phyloP scores from a whole-genome alignment of 2,329 filamentous ascomycete genomes.

The Myriosclerotinia duriaeana region DNA sequence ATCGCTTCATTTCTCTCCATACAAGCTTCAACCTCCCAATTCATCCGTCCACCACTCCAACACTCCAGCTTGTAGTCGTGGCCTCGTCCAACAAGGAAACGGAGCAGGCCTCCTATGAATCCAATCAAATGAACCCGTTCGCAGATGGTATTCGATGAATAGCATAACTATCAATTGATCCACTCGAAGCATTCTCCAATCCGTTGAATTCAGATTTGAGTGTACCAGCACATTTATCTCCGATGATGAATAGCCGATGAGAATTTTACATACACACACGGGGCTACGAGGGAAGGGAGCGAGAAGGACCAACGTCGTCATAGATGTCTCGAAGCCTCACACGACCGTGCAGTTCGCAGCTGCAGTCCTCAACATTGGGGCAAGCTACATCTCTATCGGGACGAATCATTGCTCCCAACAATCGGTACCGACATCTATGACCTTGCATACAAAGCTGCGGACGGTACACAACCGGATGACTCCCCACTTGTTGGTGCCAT shows the following conservation, averaged over 20 bases:
- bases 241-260: background rate
- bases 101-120: background rate
- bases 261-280: background rate
- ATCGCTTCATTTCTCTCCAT: constrained; percentile 13
- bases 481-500: background rate
- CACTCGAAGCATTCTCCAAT: constrained; percentile 1
- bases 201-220: background rate
- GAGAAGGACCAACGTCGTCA: background rate
- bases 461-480: background rate
- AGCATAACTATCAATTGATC: background rate
- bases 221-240: background rate
- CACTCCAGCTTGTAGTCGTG: background rate
- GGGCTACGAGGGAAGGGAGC: background rate
- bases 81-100: constrained; percentile 4
- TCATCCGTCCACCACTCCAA: constrained; percentile 1
- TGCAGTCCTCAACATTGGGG: constrained; percentile 4
- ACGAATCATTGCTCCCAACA: background rate
- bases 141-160: background rate
- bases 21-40: background rate
- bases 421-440: constrained; percentile 4
- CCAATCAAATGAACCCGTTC: background rate
- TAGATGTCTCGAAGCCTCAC: background rate
- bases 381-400: background rate
- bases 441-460: constrained; percentile 14
- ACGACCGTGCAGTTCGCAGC: background rate